Evolutionary conservation across 1,284 basidiomycete genomes (phyloP).

Genomic region (Ganoderma boninense): DNA sequence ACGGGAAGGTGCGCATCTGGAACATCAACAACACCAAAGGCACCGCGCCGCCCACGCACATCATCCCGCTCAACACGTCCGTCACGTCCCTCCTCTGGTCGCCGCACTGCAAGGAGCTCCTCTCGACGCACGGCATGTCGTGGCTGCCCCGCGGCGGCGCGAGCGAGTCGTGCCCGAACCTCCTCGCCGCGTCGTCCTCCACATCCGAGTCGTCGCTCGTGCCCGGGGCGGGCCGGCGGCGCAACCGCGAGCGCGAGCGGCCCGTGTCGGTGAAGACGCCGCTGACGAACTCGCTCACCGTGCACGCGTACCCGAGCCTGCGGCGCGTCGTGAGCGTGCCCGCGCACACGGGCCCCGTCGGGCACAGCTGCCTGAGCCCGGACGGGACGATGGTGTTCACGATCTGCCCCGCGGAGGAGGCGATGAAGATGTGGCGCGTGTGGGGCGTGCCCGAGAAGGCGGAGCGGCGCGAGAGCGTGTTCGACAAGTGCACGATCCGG

Average conservation of each 20-base stretch:
- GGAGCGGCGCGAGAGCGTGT: slow-evolving; percentile 40
- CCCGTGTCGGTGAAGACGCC: slow-evolving; percentile 41
- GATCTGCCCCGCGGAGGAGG: slow-evolving; percentile 48
- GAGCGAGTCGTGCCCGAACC: slow-evolving; percentile 29
- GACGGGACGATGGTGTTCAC: slow-evolving; percentile 49
- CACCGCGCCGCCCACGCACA: slow-evolving; percentile 59
- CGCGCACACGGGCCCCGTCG: slow-evolving; percentile 45
- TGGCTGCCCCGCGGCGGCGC: slow-evolving; percentile 39
- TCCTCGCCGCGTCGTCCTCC: slow-evolving; percentile 13
- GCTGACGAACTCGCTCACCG: slow-evolving; percentile 57
- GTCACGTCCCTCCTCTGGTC: slow-evolving; percentile 75
- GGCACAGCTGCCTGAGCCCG: slow-evolving; percentile 46
- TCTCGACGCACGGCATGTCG: slow-evolving; percentile 68
- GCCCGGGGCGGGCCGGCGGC: slow-evolving; percentile 16
- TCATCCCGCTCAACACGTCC: slow-evolving; percentile 61
- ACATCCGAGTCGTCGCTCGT: neutral
- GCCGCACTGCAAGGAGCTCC: slow-evolving; percentile 70
- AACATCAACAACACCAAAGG: slow-evolving; percentile 45
- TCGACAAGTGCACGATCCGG: slow-evolving; percentile 40
- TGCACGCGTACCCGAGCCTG: slow-evolving; percentile 54
- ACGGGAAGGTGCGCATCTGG: slow-evolving; percentile 75
- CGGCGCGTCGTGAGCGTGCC: slow-evolving; percentile 44
- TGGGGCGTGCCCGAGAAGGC: slow-evolving; percentile 42
- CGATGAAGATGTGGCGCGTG: slow-evolving; percentile 53
- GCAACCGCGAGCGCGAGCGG: slow-evolving; percentile 28